These are phyloP conservation scores for Karstenula rhodostoma DNA, from an alignment of 2,329 filamentous ascomycete genomes.

Conservation along the genomic window DNA sequence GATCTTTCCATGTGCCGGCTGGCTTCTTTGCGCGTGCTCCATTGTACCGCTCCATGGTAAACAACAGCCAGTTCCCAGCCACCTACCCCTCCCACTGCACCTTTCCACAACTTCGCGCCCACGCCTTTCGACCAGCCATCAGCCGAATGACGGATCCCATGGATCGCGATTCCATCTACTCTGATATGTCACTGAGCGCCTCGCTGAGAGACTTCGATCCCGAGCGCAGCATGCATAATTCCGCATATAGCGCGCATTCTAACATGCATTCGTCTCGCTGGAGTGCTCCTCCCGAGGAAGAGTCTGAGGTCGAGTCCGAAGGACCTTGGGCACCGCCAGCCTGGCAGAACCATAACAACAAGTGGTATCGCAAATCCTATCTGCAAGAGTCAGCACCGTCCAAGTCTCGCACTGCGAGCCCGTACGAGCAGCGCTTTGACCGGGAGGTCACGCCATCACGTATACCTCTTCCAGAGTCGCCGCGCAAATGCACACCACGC, in stretches of 20 bases:
- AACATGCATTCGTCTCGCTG: slow-evolving; percentile 65
- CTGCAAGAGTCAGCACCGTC: slow-evolving; percentile 56
- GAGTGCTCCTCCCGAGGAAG: slow-evolving; percentile 49
- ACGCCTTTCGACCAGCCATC: slow-evolving; percentile 15
- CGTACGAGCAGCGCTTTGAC: slow-evolving; percentile 65
- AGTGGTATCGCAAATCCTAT: slow-evolving; percentile 61
- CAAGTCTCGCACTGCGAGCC: slow-evolving; percentile 65
- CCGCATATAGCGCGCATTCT: slow-evolving; percentile 62
- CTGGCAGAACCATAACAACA: slow-evolving; percentile 67
- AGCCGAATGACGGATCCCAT: slow-evolving; percentile 39
- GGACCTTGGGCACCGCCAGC: slow-evolving; percentile 71
- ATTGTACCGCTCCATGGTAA: slow-evolving; percentile 28
- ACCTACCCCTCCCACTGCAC: slow-evolving; percentile 21
- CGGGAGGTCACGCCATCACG: slow-evolving; percentile 62
- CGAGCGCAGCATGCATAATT: slow-evolving; percentile 45
- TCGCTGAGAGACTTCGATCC: slow-evolving; percentile 51
- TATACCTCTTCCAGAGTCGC: slow-evolving; percentile 68
- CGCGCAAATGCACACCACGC: slow-evolving; percentile 63
- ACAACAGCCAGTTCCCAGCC: slow-evolving; percentile 27
- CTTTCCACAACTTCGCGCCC: slow-evolving; percentile 15
- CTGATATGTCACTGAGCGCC: slow-evolving; percentile 49
- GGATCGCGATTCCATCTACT: slow-evolving; percentile 45
- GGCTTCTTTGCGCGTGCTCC: slow-evolving; percentile 29
- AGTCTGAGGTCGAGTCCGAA: slow-evolving; percentile 57
- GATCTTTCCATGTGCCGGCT: slow-evolving; percentile 43